These are phyloP conservation scores for Cydonia oblonga DNA, from an alignment of 331 rosid species.

Conservation along the genomic window DNA sequence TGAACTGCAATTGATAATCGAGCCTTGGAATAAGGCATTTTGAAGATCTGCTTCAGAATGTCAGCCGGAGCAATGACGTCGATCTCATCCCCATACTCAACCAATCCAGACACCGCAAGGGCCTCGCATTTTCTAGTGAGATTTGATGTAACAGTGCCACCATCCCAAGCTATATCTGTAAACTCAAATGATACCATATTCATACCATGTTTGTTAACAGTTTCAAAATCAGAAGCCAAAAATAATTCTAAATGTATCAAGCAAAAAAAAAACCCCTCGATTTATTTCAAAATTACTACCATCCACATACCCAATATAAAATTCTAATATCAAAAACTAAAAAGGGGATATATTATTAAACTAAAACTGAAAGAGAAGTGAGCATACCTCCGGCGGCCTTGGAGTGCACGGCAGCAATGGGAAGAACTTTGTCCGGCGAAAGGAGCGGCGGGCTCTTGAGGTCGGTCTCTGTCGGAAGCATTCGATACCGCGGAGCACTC, in stretches of 20 bases:
- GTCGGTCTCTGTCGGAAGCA: slow-evolving; percentile 88
- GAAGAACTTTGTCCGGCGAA: slow-evolving; percentile 57
- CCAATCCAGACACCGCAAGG: slow-evolving; percentile 90
- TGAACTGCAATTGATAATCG: slow-evolving; percentile 79
- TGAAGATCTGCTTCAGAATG: slow-evolving; percentile 89
- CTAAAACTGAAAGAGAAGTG: neutral
- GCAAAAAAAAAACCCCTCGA: neutral
- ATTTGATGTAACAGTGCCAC: slow-evolving; percentile 60
- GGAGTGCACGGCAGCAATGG: slow-evolving; percentile 49
- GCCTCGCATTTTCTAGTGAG: slow-evolving; percentile 78
- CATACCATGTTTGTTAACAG: too few relatives aligned
- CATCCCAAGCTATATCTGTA: slow-evolving; percentile 76
- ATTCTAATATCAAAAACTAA: neutral
- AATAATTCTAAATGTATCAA: neutral
- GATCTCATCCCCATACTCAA: slow-evolving; percentile 84
- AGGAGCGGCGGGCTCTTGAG: slow-evolving; percentile 68
- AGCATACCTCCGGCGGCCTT: slow-evolving; percentile 41
- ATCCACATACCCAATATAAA: neutral
- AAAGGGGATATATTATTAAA: neutral
- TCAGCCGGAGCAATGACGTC: slow-evolving; percentile 96
- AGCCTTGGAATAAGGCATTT: slow-evolving; percentile 92
- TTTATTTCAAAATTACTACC: neutral
- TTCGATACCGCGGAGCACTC: slow-evolving; percentile 78
- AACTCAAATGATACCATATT: neutral
- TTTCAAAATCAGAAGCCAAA: too few relatives aligned